Evolutionary conservation across 768 basidiomycete genomes (phyloP).

Genomic region (Pisolithus albus): DNA sequence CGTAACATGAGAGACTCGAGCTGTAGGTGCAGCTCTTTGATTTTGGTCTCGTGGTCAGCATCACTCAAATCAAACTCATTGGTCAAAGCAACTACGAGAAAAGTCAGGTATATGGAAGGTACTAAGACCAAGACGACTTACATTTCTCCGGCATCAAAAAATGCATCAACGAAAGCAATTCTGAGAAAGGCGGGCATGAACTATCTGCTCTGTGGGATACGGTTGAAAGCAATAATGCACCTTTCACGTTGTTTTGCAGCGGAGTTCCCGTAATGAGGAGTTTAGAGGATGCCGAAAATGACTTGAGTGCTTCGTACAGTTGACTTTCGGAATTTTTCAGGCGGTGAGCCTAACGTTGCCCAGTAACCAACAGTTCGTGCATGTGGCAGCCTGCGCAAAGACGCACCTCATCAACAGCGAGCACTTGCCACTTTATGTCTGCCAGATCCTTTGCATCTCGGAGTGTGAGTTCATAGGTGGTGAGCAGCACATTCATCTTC

Average conservation of each 20-base stretch:
- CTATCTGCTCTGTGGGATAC: constrained; percentile 1
- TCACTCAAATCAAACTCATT: constrained; percentile 96
- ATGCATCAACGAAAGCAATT: constrained; percentile 95
- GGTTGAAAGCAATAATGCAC: constrained; percentile 34
- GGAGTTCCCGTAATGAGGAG: constrained; percentile 98
- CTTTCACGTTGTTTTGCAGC: constrained; percentile 98
- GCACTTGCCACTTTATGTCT: constrained; percentile 94
- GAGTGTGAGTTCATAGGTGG: constrained; percentile 93
- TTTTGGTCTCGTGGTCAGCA: constrained; percentile 87
- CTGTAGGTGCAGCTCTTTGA: constrained; percentile 92
- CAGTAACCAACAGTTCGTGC: constrained; percentile 10
- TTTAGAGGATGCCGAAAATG: constrained; percentile 87
- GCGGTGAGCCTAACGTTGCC: constrained; percentile 70
- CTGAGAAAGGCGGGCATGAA: constrained; percentile 34
- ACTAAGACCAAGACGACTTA: constrained; percentile 30
- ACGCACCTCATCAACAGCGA: constrained; percentile 91
- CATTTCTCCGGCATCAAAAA: constrained; percentile 99
- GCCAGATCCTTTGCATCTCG: constrained; percentile 84
- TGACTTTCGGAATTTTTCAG: constrained; percentile 98
- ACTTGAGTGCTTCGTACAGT: constrained; percentile 86
- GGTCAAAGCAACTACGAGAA: constrained; percentile 67
- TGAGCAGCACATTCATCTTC: constrained; percentile 95
- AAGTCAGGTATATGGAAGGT: constrained; percentile 6
- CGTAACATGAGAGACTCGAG: constrained; percentile 92
- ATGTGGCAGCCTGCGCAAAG: background rate